Evolutionary conservation across 2,329 filamentous ascomycete genomes (phyloP).

Genomic region (Biscogniauxia sp.): DNA sequence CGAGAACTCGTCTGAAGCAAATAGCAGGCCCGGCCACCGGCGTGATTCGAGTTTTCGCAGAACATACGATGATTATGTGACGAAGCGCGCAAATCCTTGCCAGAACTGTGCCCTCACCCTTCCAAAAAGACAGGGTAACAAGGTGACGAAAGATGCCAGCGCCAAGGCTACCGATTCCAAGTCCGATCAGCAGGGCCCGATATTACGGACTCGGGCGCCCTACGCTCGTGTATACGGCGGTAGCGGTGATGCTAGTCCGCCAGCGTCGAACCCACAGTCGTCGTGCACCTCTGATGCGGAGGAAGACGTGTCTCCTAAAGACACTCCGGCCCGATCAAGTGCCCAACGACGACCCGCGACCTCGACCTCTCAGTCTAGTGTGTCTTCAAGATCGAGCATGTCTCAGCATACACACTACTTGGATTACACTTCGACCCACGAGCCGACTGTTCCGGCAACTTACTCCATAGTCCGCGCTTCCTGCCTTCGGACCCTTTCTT

Average conservation of each 20-base stretch:
- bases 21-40: constrained; percentile 31
- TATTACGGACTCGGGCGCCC: constrained; percentile 58
- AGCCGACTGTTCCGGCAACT: constrained; percentile 58
- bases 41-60: constrained; percentile 60
- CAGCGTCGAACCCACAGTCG: constrained; percentile 47
- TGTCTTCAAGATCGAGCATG: constrained; percentile 47
- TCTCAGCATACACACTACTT: constrained; percentile 62
- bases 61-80: constrained; percentile 65
- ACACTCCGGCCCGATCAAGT: constrained; percentile 25
- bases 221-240: constrained; percentile 56
- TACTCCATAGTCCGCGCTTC: constrained; percentile 67
- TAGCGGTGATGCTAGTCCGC: constrained; percentile 47
- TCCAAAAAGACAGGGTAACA: constrained; percentile 45
- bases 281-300: constrained; percentile 53
- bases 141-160: constrained; percentile 18
- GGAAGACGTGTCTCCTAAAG: constrained; percentile 36
- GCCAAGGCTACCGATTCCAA: constrained; percentile 25
- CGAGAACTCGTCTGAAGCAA: constrained; percentile 26
- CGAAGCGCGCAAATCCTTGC: constrained; percentile 61
- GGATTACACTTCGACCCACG: constrained; percentile 67
- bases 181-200: constrained; percentile 49
- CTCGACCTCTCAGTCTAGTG: constrained; percentile 52
- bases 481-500: constrained; percentile 64
- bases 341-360: constrained; percentile 43
- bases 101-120: constrained; percentile 68